Conservation (phyloP, 441 rosid genomes). For the Euphorbia schlechtendalii region DNA sequence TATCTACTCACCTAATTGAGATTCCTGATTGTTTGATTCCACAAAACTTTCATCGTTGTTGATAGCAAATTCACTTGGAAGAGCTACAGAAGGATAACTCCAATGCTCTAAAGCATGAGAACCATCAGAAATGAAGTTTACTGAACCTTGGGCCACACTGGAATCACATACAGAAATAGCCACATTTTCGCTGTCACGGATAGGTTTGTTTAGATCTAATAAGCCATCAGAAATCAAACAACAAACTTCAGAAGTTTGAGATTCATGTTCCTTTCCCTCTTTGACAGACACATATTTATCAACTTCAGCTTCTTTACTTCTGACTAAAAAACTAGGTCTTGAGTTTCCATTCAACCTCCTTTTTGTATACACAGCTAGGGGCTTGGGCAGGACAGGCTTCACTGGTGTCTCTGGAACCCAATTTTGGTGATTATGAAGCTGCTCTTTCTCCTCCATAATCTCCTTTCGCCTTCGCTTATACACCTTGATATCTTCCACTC, state of each 20-base stretch:
- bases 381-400: not conserved
- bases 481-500: not conserved
- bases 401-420: conserved; percentile 11
- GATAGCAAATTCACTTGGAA: not conserved
- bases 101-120: not conserved
- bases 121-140: not conserved
- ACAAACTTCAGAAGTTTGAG: not conserved
- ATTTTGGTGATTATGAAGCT: not conserved
- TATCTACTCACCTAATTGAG: too few species aligned
- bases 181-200: not conserved
- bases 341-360: not conserved
- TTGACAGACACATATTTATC: not conserved
- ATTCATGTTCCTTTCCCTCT: not conserved
- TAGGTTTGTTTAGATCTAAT: conserved; percentile 1
- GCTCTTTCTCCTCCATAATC: not conserved
- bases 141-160: not conserved
- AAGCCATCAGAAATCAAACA: not conserved
- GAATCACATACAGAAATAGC: not conserved
- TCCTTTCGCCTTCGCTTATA: not conserved
- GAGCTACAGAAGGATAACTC: not conserved
- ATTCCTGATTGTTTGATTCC: too few species aligned
- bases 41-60: too few species aligned
- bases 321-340: not conserved
- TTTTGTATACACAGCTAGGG: not conserved
- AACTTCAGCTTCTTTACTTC: not conserved